Evolutionary conservation across 2,329 filamentous ascomycete genomes (phyloP), one percentile per base, ranked within the genome.

Genomic region (Scleromitrula shiraiana): DNA sequence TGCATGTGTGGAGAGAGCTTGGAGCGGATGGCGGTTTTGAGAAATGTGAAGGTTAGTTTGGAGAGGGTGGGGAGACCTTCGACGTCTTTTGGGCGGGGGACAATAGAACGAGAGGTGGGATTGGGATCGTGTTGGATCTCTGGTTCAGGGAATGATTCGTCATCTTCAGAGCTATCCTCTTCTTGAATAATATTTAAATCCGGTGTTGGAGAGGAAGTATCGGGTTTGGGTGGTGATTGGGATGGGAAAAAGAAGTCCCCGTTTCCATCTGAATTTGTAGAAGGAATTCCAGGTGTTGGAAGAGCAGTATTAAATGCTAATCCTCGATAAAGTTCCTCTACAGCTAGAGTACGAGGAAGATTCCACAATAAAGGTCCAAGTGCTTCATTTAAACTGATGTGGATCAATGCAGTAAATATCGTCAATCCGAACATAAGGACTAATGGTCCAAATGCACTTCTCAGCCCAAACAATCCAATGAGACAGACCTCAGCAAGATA

Each of bases 401-500:
- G 76, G 61, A 78, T 76, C 8, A 82, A 65, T 7, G 73, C 61
- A 24, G 72, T 70, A 60, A 78, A 74, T 46, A 81, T 60, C 27
- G 78, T 59, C 52, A 77, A 71, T 50, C 79, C 67, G 51, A 81
- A 70, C 70, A 77, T 78, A 27, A 82, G 64, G 33, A 80, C 66
- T 52, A 81, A 54, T 0, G 78, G 78, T 1, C 76, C 77, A 40
- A 75, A 61, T 1, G 69, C 70, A 7, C 70, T 65, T 32, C 67
- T 71, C 51, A 82, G 76, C 26, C 73, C 75, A 59, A 84, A 82
- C 8, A 84, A 70, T 41, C 80, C 80, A 51, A 83, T 75, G 33
- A 85, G 64, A 58, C 78, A 82, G 29, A 80, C 65, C 51, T 81
- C 74, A 1, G 76, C 71, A 29, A 84, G 67, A 60, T 85, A 84